phyloP scores from a whole-genome alignment of 768 basidiomycete genomes.

The Agrocybe pediades region DNA sequence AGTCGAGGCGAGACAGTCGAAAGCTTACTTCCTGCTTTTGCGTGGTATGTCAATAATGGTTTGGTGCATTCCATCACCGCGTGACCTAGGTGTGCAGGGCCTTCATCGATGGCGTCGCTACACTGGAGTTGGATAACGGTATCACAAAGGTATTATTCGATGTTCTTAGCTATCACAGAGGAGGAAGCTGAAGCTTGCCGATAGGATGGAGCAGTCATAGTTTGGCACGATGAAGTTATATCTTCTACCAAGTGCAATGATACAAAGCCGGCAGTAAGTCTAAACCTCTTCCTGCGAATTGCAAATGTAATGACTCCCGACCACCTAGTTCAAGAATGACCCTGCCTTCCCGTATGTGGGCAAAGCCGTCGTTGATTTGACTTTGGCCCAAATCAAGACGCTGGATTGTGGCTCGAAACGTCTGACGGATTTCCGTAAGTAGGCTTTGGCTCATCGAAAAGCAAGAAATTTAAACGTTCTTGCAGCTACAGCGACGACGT shows the following conservation, averaged over 20 bases:
- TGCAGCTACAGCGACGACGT: constrained; percentile 62
- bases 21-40: constrained; percentile 74
- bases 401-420: constrained; percentile 79
- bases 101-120: constrained; percentile 73
- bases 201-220: constrained; percentile 75
- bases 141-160: constrained; percentile 57
- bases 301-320: too few species aligned
- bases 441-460: neutral
- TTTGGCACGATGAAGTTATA: constrained; percentile 82
- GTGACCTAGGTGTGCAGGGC: constrained; percentile 45
- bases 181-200: neutral
- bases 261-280: constrained; percentile 60
- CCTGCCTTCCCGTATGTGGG: constrained; percentile 76
- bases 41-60: constrained; percentile 49
- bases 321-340: constrained; percentile 51
- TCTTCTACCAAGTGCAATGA: constrained; percentile 65
- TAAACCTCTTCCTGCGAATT: too few species aligned
- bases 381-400: constrained; percentile 76
- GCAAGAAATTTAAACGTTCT: neutral
- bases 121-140: constrained; percentile 79
- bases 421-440: constrained; percentile 58
- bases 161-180: neutral
- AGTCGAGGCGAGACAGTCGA: constrained; percentile 76
- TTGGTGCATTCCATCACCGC: neutral
- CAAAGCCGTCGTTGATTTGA: constrained; percentile 74